Percentiles rank a stretch among this genome's conserved stretches.
Evolutionary conservation across 139 green algal genomes (phyloP).

Genomic region (Closterium sp.): DNA sequence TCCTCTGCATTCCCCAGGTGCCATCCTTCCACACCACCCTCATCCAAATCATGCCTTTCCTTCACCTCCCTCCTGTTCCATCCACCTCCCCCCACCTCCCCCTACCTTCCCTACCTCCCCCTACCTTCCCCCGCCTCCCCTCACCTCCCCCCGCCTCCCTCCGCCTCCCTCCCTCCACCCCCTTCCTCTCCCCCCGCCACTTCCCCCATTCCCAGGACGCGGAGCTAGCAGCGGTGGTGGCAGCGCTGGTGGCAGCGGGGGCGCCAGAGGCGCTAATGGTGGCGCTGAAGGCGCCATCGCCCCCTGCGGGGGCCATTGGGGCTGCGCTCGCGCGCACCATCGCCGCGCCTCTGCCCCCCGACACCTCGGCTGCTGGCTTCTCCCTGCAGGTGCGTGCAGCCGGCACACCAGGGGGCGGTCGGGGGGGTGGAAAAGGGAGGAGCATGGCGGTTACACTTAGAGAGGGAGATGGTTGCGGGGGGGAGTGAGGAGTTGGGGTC

Average conservation of each 20-base stretch:
- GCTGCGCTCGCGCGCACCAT: not conserved
- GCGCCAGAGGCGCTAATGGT: conserved; percentile 9
- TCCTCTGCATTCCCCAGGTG: not conserved
- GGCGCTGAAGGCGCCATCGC: not conserved
- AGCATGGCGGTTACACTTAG: not conserved
- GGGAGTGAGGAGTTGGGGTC: too few species aligned
- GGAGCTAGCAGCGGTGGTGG: conserved; percentile 3
- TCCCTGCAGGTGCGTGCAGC: not conserved
- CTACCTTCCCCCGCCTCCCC: not conserved
- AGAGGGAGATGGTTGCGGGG: too few species aligned
- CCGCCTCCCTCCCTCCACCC: not conserved
- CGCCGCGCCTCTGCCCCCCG: not conserved
- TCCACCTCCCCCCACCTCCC: not conserved
- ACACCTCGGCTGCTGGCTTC: not conserved
- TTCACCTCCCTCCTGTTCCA: not conserved
- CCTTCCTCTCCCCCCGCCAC: not conserved
- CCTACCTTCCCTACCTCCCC: not conserved
- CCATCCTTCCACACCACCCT: not conserved
- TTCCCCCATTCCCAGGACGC: not conserved
- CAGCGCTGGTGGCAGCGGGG: conserved; percentile 11
- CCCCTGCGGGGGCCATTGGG: not conserved
- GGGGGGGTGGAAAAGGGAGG: not conserved
- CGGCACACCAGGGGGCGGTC: not conserved
- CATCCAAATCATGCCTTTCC: not conserved
- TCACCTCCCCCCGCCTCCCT: not conserved